Evolutionary conservation across 2,329 filamentous ascomycete species (phyloP).

Genomic region (Ambrosiella xylebori): DNA sequence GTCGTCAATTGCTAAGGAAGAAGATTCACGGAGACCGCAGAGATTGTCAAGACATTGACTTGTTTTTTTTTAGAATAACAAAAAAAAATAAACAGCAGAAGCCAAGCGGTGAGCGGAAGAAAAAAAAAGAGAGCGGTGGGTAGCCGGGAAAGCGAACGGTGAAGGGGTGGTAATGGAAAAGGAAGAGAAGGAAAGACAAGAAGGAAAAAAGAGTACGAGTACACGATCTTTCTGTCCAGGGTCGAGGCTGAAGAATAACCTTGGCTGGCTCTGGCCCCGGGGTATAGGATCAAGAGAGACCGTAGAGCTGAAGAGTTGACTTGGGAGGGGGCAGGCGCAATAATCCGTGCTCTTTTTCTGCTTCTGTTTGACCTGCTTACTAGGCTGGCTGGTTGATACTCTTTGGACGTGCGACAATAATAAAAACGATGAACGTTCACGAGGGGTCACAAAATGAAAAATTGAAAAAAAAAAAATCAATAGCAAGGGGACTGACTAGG

Average conservation of each 20-base stretch:
- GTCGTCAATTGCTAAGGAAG: not conserved
- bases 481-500: not conserved
- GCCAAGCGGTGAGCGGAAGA: not conserved
- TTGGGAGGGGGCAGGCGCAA: not conserved
- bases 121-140: not conserved
- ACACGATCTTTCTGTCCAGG: not conserved
- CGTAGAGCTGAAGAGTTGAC: not conserved
- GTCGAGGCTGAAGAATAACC: slow-evolving; percentile 1
- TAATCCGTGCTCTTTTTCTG: too few relatives aligned
- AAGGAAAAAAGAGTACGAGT: not conserved
- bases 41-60: not conserved
- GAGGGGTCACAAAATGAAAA: too few relatives aligned
- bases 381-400: too few relatives aligned
- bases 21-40: not conserved
- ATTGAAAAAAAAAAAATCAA: too few relatives aligned
- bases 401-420: too few relatives aligned
- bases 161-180: not conserved
- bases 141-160: not conserved
- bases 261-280: not conserved
- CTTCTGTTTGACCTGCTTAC: too few relatives aligned
- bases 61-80: not conserved
- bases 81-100: not conserved
- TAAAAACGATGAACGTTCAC: too few relatives aligned
- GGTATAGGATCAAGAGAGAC: not conserved
- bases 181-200: not conserved